Evolutionary conservation across 2,329 filamentous ascomycete genomes (phyloP).

Genomic region (Sporothrix phasma): DNA sequence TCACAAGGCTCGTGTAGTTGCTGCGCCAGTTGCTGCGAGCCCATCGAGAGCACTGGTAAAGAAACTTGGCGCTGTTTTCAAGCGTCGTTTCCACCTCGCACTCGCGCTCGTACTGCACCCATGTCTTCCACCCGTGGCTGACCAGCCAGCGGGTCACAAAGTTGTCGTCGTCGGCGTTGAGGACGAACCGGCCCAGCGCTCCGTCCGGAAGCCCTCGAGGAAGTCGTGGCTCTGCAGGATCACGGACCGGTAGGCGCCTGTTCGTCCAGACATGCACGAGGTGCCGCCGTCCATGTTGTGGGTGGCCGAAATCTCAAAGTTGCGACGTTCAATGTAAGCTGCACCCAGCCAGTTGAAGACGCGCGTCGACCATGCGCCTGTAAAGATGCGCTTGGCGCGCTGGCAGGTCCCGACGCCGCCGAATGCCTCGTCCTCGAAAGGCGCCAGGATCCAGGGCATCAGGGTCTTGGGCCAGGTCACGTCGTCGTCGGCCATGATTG

Average conservation of each 20-base stretch:
- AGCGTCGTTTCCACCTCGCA: constrained; percentile 89
- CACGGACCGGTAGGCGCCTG: constrained; percentile 80
- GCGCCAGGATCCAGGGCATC: constrained; percentile 83
- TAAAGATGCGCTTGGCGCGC: constrained; percentile 61
- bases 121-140: constrained; percentile 83
- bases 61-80: constrained; percentile 77
- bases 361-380: constrained; percentile 47
- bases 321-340: constrained; percentile 84
- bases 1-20: constrained; percentile 82
- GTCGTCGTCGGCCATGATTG: constrained; percentile 90
- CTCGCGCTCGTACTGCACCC: constrained; percentile 86
- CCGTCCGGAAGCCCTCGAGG: constrained; percentile 79
- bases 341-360: constrained; percentile 86
- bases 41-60: constrained; percentile 91
- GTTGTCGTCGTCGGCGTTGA: constrained; percentile 97
- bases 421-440: constrained; percentile 74
- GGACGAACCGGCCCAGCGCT: constrained; percentile 80
- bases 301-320: constrained; percentile 94
- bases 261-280: constrained; percentile 93
- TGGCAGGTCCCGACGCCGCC: constrained; percentile 92
- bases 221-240: constrained; percentile 82
- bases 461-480: constrained; percentile 84
- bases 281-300: constrained; percentile 91
- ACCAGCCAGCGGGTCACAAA: constrained; percentile 97
- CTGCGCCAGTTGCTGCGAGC: constrained; percentile 96